Base-by-base conservation (phyloP, 2,329 filamentous ascomycete species). In the Fonsecaea nubica region DNA sequence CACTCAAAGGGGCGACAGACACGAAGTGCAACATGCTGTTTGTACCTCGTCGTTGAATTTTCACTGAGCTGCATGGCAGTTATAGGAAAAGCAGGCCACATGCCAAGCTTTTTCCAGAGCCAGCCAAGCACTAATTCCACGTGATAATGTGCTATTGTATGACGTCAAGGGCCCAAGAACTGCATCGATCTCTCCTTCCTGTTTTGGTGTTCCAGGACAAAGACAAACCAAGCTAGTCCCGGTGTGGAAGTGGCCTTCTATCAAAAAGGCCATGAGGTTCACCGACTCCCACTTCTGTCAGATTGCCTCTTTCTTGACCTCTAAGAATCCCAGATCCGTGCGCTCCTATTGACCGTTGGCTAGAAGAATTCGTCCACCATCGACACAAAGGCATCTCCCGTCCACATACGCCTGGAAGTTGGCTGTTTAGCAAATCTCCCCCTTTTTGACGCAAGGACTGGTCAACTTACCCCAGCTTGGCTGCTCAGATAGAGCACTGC, bases 401-500 rank as follows among this genome's bases (percentile, higher is more conserved):
- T 80, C 76, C 4, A 81, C 75, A 71, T 80, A 80, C 1, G 79
- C 72, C 77, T 80, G 56, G 15, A n/a, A 36, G 30, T 42, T 60
- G 25, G 56, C 18, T 30, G 32, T 52, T 42, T 54, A 50, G 56
- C 21, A 45, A 36, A 58, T 36, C n/a, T 13, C 48, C 58, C 38
- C 10, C 35, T 25, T 21, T 32, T 38, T n/a, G 32, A 30, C 13
- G 5, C 5, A 8, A n/a, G 25, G 10, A 36, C 54, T 2, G 32
- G 25, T n/a, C 61, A 25, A 75, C 76, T 75, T 61, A 77, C 77
- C 18, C 80, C 80, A 3, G 80, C 80, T 69, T 77, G 76, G 68
- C 77, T 80, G 8, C 75, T 75, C 2, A 83, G 74, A 66, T 80
- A 83, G 21, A 83, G 52, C 3, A 83, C 73, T 3, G 78, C 74